A percentile compares a stretch with the other conserved stretches of the same genome.
phyloP scores from a whole-genome alignment of 2,329 filamentous ascomycete genomes.

The Pyricularia pennisetigena region DNA sequence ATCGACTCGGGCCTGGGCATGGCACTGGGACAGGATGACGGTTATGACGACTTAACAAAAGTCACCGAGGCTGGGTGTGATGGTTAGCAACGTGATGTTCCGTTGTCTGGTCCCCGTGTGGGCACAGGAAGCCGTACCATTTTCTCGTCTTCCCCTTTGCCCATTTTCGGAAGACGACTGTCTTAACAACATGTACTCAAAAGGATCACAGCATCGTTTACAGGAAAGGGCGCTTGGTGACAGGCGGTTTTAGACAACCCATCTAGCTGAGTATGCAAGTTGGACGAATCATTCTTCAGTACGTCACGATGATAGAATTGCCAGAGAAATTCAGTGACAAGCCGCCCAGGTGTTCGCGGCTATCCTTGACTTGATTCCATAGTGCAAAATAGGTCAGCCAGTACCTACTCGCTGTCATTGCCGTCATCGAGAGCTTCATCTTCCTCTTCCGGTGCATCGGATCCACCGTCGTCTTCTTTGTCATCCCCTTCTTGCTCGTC shows the following conservation, averaged over 20 bases:
- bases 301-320: neutral
- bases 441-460: conserved; percentile 37
- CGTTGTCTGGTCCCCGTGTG: neutral
- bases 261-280: neutral
- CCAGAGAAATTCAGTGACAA: neutral
- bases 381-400: neutral
- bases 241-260: neutral
- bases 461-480: conserved; percentile 38
- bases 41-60: neutral
- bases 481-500: conserved; percentile 34
- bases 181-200: neutral
- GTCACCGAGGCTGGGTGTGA: neutral
- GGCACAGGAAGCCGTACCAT: neutral
- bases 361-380: neutral
- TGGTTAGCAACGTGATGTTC: neutral
- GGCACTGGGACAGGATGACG: neutral
- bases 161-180: neutral
- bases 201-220: neutral
- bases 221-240: neutral
- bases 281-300: neutral
- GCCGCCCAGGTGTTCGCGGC: too few relatives aligned
- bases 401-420: conserved; percentile 3
- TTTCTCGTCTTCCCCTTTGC: neutral
- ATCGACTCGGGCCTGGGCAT: neutral
- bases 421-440: conserved; percentile 49